Evolutionary conservation across 306 rosid genomes (phyloP).

Genomic region (Calophaca sinica): DNA sequence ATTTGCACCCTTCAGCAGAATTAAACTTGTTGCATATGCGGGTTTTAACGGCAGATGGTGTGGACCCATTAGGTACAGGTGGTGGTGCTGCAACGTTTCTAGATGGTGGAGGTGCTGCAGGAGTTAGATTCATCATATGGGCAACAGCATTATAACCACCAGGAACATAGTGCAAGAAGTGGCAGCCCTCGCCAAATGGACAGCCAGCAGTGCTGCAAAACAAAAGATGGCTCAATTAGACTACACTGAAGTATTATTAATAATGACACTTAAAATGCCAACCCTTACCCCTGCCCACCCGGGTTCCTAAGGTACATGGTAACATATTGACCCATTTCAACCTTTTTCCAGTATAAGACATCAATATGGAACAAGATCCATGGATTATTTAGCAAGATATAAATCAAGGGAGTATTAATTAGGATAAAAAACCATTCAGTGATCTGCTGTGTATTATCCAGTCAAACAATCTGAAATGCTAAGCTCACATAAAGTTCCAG

Average conservation of each 20-base stretch:
- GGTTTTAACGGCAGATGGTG: slow-evolving; percentile 61
- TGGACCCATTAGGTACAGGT: slow-evolving; percentile 67
- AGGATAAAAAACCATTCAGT: background rate
- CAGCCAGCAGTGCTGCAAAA: slow-evolving; percentile 91
- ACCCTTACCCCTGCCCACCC: background rate
- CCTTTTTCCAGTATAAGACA: background rate
- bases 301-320: background rate
- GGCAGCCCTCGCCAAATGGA: slow-evolving; percentile 97
- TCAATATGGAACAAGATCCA: background rate
- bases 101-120: slow-evolving; percentile 65
- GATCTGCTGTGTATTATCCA: slow-evolving; percentile 22
- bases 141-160: slow-evolving; percentile 96
- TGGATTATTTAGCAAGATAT: slow-evolving; percentile 3
- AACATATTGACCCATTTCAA: background rate
- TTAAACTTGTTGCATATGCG: slow-evolving; percentile 84
- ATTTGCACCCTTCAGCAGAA: slow-evolving; percentile 93
- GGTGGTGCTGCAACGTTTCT: slow-evolving; percentile 66
- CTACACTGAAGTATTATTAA: slow-evolving; percentile 27
- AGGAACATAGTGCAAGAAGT: slow-evolving; percentile 89
- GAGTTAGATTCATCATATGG: slow-evolving; percentile 86
- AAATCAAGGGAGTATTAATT: background rate
- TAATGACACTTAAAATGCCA: background rate
- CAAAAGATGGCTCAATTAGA: slow-evolving; percentile 51
- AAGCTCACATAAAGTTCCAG: background rate
- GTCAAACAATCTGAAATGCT: background rate